Conservation (phyloP, 495 filamentous ascomycete species). For the Xylaria curta region DNA sequence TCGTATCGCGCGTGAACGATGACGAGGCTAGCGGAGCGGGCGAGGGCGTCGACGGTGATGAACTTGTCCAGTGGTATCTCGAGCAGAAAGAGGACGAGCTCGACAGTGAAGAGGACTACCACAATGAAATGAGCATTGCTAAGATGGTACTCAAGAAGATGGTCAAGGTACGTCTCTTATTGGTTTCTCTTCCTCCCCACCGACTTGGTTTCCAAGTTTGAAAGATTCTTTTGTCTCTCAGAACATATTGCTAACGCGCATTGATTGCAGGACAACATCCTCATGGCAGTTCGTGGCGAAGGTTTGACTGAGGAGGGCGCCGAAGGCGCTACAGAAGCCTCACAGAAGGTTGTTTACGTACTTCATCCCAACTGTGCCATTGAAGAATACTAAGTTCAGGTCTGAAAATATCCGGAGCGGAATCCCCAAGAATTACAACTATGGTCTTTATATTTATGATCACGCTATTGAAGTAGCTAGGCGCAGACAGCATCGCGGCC, state of each 20-base stretch:
- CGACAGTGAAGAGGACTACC: constrained; percentile 76
- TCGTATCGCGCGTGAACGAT: constrained; percentile 73
- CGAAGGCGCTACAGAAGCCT: constrained; percentile 52
- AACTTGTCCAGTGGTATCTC: constrained; percentile 88
- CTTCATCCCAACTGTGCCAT: constrained; percentile 93
- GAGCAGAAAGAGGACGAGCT: constrained; percentile 91
- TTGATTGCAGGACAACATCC: constrained; percentile 75
- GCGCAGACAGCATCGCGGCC: constrained; percentile 5
- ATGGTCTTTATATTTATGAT: neutral
- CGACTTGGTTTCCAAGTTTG: neutral
- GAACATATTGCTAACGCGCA: neutral
- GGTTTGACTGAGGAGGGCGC: constrained; percentile 69
- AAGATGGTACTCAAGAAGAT: constrained; percentile 92
- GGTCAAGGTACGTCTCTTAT: constrained; percentile 76
- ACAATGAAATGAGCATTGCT: constrained; percentile 75
- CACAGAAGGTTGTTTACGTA: constrained; percentile 76
- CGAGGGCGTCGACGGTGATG: constrained; percentile 90
- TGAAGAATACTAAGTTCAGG: constrained; percentile 54
- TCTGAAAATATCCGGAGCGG: neutral
- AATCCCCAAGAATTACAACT: neutral
- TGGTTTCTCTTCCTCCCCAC: constrained; percentile 26
- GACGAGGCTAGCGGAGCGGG: constrained; percentile 78
- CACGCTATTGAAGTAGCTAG: neutral
- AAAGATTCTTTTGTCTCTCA: neutral
- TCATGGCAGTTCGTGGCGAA: constrained; percentile 90